Evolutionary conservation across 805 yeast genomes (phyloP), one percentile per base, ranked within the genome.

Genomic region (Teunomyces pallodes): DNA sequence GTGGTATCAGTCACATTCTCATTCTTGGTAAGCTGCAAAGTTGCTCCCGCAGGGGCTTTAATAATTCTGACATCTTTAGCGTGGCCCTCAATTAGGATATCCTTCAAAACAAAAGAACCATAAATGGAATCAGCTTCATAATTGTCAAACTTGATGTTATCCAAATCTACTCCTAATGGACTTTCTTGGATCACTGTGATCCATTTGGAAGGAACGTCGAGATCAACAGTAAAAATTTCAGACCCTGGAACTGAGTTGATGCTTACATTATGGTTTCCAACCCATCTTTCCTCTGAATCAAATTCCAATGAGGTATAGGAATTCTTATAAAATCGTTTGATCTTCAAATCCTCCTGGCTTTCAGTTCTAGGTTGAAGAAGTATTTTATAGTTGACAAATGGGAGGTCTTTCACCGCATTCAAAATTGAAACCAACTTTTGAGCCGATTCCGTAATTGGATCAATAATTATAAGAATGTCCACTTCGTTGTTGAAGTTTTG

Each of bases 131-230:
- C 73, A 1, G 58, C 49, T 4, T 75, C 66, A n/a, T 50, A 49
- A n/a, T 80, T 62, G 16, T 66, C 70, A 14, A 75, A 53, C 27
- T 74, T 65, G 16, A 88, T 69, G 51, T 86, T 84, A 53, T 85
- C 90, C 36, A 87, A 65, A 64, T 89, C 96, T 1, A 64, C 66
- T 3, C 46, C 54, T 6, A 46, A 31, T 0, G 61, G 46, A 27
- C 82, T 75, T 4, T 72, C 70, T 24, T 78, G 69, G 3, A 84
- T 78, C 29, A 75, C 69, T 1, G 79, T 80, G n/a, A 82, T 67
- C 96, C 96, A 89, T 6, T 85, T 69, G 5, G 74, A 61, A 0
- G 92, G 91, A 27, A 70, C 76, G 50, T 83, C 84, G 26, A 87
- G 48, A 33, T 80, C 86, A 12, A 77, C 60, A 4, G 82, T 74